These are phyloP conservation scores for Colletotrichum endophyticum DNA, from an alignment of 2,329 filamentous ascomycete genomes.

Conservation along the genomic window DNA sequence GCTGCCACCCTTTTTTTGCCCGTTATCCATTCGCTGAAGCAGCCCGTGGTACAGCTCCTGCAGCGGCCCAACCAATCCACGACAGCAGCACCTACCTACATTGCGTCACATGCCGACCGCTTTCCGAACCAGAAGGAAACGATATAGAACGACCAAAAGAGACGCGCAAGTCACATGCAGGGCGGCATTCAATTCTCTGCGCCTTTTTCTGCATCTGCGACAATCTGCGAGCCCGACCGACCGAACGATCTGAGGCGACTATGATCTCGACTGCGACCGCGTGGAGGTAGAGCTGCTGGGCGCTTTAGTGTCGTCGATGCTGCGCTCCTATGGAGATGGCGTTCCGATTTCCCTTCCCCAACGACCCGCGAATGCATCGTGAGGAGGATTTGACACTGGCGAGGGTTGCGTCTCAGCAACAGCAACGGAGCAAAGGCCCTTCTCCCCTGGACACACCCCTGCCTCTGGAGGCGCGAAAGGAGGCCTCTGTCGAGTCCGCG, in stretches of 20 bases:
- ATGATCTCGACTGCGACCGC: slow-evolving; percentile 1
- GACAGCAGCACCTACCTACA: not conserved
- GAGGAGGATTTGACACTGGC: slow-evolving; percentile 43
- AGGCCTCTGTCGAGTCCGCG: slow-evolving; percentile 7
- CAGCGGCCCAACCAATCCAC: slow-evolving; percentile 4
- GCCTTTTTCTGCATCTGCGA: not conserved
- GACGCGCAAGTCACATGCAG: slow-evolving; percentile 10
- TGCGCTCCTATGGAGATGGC: slow-evolving; percentile 35
- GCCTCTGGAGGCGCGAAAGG: slow-evolving; percentile 9
- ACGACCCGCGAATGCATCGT: slow-evolving; percentile 36
- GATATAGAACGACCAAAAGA: not conserved
- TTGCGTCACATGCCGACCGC: slow-evolving; percentile 26
- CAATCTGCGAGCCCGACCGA: not conserved
- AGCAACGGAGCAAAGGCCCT: slow-evolving; percentile 25
- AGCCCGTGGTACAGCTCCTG: not conserved
- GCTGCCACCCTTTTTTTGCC: not conserved
- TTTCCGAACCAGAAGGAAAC: not conserved
- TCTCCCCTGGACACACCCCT: slow-evolving; percentile 18
- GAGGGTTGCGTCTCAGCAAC: slow-evolving; percentile 31
- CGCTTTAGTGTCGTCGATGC: slow-evolving; percentile 8
- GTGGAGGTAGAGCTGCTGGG: slow-evolving; percentile 5
- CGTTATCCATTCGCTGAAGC: not conserved
- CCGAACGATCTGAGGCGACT: not conserved
- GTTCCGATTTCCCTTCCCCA: slow-evolving; percentile 38
- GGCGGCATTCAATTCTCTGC: not conserved